Percentiles rank a stretch among this genome's conserved stretches.
Conservation (phyloP, 768 basidiomycete genomes). For the Amanita brunnescens region DNA sequence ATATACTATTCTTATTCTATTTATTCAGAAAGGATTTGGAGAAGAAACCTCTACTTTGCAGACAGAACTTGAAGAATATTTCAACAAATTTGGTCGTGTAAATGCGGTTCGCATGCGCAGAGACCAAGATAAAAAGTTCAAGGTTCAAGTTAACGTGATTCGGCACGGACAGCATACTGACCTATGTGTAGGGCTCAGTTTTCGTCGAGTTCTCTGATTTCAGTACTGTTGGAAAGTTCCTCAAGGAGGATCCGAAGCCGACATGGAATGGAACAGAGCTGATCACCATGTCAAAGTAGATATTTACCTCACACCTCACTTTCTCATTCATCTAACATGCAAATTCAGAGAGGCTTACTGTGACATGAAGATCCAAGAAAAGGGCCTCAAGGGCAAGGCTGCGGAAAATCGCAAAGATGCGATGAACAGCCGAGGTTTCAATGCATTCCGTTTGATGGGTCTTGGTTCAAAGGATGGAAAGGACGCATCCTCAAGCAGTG, state of each 20-base stretch:
- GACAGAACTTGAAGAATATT: slow-evolving; percentile 69
- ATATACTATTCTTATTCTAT: neutral
- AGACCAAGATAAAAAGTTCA: slow-evolving; percentile 78
- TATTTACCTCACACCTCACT: slow-evolving; percentile 3
- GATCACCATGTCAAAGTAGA: slow-evolving; percentile 82
- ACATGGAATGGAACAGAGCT: slow-evolving; percentile 71
- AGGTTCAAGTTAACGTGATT: slow-evolving; percentile 37
- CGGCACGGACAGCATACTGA: neutral
- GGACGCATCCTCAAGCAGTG: slow-evolving; percentile 18
- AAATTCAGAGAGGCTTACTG: slow-evolving; percentile 68
- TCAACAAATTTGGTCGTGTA: slow-evolving; percentile 65
- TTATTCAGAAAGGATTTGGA: slow-evolving; percentile 80
- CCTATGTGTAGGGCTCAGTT: slow-evolving; percentile 65
- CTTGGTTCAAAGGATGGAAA: slow-evolving; percentile 28
- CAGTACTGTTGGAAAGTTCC: slow-evolving; percentile 60
- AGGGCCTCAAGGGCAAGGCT: slow-evolving; percentile 72
- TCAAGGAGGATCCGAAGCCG: slow-evolving; percentile 76
- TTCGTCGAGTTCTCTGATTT: slow-evolving; percentile 83
- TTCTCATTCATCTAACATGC: neutral
- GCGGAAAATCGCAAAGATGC: slow-evolving; percentile 50
- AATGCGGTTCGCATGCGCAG: slow-evolving; percentile 87
- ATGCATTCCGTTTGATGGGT: slow-evolving; percentile 69
- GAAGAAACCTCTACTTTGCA: slow-evolving; percentile 58
- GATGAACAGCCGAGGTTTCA: slow-evolving; percentile 54
- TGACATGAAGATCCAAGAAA: slow-evolving; percentile 94